A percentile compares a stretch with the other conserved stretches of the same genome.
phyloP scores from a whole-genome alignment of 2,329 filamentous ascomycete genomes.

The Amylocarpus encephaloides region DNA sequence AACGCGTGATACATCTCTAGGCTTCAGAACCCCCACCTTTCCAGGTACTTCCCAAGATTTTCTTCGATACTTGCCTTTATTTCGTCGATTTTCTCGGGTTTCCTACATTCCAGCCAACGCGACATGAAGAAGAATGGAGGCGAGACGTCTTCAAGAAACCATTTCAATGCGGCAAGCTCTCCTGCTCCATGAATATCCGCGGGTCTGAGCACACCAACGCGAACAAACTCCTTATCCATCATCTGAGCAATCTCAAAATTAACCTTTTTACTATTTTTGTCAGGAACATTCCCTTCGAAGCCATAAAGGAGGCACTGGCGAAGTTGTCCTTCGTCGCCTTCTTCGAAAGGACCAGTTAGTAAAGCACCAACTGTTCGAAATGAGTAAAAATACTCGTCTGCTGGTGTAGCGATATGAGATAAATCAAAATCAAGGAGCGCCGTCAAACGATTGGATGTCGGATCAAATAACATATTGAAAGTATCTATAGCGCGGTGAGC shows the following conservation, averaged over 20 bases:
- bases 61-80: background rate
- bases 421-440: conserved; percentile 5
- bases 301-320: background rate
- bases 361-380: conserved; percentile 1
- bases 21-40: conserved; percentile 2
- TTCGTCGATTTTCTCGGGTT: background rate
- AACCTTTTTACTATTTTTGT: background rate
- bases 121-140: conserved; percentile 1
- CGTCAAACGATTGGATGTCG: background rate
- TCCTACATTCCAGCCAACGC: background rate
- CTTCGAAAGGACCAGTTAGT: conserved; percentile 1
- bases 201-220: background rate
- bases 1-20: too few species aligned
- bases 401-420: conserved; percentile 1
- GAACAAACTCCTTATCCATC: conserved; percentile 1
- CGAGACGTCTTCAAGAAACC: conserved; percentile 3
- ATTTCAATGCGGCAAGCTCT: conserved; percentile 3
- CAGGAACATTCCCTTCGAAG: background rate
- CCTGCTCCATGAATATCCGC: conserved; percentile 1
- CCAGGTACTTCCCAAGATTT: conserved; percentile 4
- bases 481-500: background rate
- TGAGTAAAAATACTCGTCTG: conserved; percentile 7
- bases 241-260: background rate
- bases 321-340: background rate
- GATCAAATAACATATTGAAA: conserved; percentile 4